These are phyloP conservation scores for Bryoerythrophyllum caledonicum DNA, from an alignment of 225 moss, liverwort and hornwort genomes.

Conservation along the genomic window DNA sequence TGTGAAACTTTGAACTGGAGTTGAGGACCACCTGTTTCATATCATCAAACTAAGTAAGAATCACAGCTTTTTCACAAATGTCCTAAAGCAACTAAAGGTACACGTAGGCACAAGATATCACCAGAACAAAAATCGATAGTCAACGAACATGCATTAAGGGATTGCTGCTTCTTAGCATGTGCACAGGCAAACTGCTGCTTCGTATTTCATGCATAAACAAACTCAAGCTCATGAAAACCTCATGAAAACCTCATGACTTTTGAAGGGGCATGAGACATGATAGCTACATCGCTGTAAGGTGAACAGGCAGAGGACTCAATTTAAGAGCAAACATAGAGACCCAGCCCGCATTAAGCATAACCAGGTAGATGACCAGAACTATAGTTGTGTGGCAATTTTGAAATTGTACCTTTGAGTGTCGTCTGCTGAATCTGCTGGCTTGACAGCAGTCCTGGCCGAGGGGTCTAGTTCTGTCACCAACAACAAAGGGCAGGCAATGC, in stretches of 20 bases:
- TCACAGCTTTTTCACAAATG: not conserved
- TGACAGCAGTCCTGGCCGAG: not conserved
- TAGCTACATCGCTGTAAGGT: not conserved
- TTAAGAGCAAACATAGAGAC: constrained; percentile 3
- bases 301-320: constrained; percentile 1
- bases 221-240: constrained; percentile 1
- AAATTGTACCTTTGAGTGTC: constrained; percentile 21
- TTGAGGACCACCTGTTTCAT: constrained; percentile 44
- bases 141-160: not conserved
- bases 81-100: not conserved
- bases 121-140: not conserved
- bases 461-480: constrained; percentile 14
- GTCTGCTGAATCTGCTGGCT: not conserved
- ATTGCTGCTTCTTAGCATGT: not conserved
- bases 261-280: not conserved
- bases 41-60: constrained; percentile 3
- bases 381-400: not conserved
- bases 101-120: not conserved
- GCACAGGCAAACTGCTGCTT: not conserved
- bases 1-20: constrained; percentile 38
- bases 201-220: not conserved
- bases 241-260: not conserved
- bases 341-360: not conserved
- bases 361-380: constrained; percentile 8
- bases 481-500: constrained; percentile 12